These are phyloP conservation scores for Xylaria sp. DNA, from an alignment of 2,329 filamentous ascomycete species.

Conservation along the genomic window DNA sequence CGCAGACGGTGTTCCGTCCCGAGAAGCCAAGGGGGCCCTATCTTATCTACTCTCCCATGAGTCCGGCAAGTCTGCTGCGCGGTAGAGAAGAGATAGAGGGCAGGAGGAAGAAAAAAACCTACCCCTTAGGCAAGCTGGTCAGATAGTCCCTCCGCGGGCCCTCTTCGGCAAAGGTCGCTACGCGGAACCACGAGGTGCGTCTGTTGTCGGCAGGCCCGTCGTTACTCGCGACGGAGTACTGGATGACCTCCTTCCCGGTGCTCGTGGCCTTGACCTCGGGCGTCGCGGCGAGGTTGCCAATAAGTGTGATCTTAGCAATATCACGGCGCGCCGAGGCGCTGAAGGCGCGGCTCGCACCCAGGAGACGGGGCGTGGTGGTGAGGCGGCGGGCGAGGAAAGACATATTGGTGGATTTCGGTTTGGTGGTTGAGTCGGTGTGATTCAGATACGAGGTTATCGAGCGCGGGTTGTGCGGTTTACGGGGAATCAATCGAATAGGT, in stretches of 20 bases:
- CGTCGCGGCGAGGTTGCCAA: conserved; percentile 80
- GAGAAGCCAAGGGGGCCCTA: too few relatives aligned
- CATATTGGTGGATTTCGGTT: conserved; percentile 35
- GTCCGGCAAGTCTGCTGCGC: too few relatives aligned
- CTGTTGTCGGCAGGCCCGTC: conserved; percentile 70
- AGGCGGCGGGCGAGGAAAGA: conserved; percentile 59
- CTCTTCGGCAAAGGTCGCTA: conserved; percentile 73
- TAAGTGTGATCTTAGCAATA: conserved; percentile 81
- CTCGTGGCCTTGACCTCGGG: conserved; percentile 77
- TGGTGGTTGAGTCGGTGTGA: not conserved
- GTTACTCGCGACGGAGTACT: conserved; percentile 76
- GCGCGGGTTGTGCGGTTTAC: not conserved
- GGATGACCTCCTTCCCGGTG: conserved; percentile 74
- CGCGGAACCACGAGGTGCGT: conserved; percentile 83
- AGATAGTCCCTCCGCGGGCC: conserved; percentile 74
- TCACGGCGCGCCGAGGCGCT: conserved; percentile 69
- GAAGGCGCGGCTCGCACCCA: conserved; percentile 68
- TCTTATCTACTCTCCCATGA: too few relatives aligned
- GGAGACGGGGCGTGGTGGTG: conserved; percentile 45
- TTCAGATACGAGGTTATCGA: not conserved
- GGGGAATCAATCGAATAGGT: too few relatives aligned
- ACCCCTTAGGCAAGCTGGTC: conserved; percentile 83
- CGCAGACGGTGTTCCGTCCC: not conserved
- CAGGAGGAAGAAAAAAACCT: conserved; percentile 47
- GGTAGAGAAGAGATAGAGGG: not conserved